Evolutionary conservation across 345 rosid species (phyloP).

Genomic region (Acer saccharum): DNA sequence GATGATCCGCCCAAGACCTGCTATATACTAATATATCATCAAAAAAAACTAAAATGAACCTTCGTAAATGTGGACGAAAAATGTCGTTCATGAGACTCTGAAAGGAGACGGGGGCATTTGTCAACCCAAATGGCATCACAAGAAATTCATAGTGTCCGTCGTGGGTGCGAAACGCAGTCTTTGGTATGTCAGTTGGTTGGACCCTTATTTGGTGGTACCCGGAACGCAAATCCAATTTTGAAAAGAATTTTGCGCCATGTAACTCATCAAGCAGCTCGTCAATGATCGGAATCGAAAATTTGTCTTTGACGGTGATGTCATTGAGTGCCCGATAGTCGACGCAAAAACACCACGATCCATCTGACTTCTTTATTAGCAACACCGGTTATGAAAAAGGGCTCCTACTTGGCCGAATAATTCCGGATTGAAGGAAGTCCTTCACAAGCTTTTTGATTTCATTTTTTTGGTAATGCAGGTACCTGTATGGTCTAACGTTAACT

Average conservation of each 20-base stretch:
- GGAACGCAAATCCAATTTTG: background rate
- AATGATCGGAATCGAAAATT: background rate
- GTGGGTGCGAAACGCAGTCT: background rate
- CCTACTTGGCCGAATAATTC: background rate
- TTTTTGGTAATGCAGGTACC: too few species aligned
- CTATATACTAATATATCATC: background rate
- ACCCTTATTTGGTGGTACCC: background rate
- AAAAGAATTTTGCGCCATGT: background rate
- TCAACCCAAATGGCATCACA: background rate
- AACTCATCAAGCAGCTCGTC: background rate
- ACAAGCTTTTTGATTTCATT: too few species aligned
- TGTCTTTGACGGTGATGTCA: background rate
- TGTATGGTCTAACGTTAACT: too few species aligned
- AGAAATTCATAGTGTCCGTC: background rate
- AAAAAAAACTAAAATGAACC: background rate
- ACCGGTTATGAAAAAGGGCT: background rate
- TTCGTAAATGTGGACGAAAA: background rate
- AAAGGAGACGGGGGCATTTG: background rate
- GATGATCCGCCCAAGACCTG: background rate
- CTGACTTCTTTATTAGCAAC: background rate
- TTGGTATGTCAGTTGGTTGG: background rate
- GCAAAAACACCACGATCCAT: background rate
- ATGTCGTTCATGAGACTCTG: background rate
- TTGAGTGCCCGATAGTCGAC: background rate
- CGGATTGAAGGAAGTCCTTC: too few species aligned